Conservation (phyloP, 495 filamentous ascomycete species). For the Tuber aestivum region DNA sequence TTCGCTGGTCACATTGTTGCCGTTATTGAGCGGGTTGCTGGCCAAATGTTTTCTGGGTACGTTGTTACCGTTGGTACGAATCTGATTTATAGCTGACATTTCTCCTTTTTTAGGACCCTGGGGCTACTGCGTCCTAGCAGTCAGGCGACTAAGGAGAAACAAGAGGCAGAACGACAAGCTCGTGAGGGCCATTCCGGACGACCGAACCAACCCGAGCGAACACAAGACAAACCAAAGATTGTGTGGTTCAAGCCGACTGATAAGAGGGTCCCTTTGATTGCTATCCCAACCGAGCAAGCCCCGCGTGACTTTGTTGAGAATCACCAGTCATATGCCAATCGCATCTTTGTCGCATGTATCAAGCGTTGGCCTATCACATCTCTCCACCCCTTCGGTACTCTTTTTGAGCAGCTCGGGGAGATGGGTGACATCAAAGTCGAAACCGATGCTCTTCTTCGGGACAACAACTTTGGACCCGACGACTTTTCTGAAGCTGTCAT, state of each 20-base stretch:
- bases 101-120: conserved; percentile 55
- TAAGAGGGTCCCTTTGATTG: conserved; percentile 95
- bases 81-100: conserved; percentile 18
- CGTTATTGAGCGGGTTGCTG: conserved; percentile 91
- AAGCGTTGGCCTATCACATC: conserved; percentile 99
- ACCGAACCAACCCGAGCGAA: conserved; percentile 66
- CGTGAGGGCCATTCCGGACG: conserved; percentile 75
- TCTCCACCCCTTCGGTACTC: conserved; percentile 92
- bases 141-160: conserved; percentile 99
- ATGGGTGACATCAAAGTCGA: conserved; percentile 97
- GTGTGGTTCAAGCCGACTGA: conserved; percentile 99
- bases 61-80: conserved; percentile 15
- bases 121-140: conserved; percentile 91
- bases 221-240: conserved; percentile 98
- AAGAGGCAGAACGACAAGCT: conserved; percentile 89
- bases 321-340: conserved; percentile 92
- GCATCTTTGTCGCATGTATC: conserved; percentile 97
- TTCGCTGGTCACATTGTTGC: conserved; percentile 97
- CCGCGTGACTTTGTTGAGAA: conserved; percentile 97
- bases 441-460: conserved; percentile 90
- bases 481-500: conserved; percentile 95
- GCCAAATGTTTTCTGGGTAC: conserved; percentile 95
- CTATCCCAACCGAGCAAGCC: conserved; percentile 95
- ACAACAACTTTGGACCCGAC: conserved; percentile 97
- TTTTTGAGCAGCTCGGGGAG: conserved; percentile 93